Evolutionary conservation across 164 flowering plant species (phyloP), one percentile per base, ranked within the genome.

Genomic region (Aristolochia californica): DNA sequence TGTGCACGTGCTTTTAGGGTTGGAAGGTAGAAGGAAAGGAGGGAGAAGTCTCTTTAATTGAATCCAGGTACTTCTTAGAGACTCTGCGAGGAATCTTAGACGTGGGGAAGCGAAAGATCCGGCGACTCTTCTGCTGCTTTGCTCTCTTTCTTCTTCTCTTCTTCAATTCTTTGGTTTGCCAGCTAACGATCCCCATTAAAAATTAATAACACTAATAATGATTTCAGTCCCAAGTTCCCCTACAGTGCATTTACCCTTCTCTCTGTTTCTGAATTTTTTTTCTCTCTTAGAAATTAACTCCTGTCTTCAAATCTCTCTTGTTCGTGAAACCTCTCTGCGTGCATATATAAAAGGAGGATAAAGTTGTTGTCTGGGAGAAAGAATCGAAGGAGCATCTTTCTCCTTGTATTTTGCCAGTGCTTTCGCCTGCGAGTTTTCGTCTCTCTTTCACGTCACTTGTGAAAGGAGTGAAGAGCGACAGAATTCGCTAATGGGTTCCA

Each of bases 101-200:
- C 84, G 84, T 79, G 88, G 69, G 66, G 14, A 55, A 44, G 77
- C 85, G 82, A 62, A 53, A 76, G 72, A 78, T 66, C 70, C 88
- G 88, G 68, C 88, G 84, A 52, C 0, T 58, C 70, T 83, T 78
- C 20, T 68, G 93, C 81, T 79, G 60, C 55, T 22, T 15, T 5
- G 24, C 20, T 45, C 60, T 23, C 12, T 17, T 1, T 59, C 34
- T 45, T 25, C 44, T 55, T 62, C 51, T 26, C 43, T 56, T 62
- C 58, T 27, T 58, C 48, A 49, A 26, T 50, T n/a, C 51, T 55
- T 66, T 58, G 30, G 43, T 55, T 64, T 78, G 83, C 80, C 93
- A 85, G 88, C 88, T 81, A 75, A 77, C 84, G 68, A 70, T 74
- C 74, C 82, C 80, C 61, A 71, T 55, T 48, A 64, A 63, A 62